Base-by-base conservation (phyloP, 2,329 filamentous ascomycete genomes). In the Aspergillus hortae region DNA sequence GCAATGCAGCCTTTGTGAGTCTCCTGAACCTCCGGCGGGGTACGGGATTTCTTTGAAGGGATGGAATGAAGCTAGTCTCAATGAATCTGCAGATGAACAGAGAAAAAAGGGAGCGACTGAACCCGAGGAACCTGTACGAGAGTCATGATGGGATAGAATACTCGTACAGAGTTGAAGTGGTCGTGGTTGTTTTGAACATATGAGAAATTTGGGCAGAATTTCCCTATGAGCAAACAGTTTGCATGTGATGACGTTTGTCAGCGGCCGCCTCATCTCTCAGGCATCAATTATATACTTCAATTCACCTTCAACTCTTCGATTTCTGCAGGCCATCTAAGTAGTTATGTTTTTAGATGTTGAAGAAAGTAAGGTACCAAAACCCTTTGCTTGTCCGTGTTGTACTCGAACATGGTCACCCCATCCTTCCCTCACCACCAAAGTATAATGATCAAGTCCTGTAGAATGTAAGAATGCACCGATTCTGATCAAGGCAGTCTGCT, bases 391-490 rank as follows among this genome's bases (percentile, higher is more conserved):
- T 30, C 7, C 7, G 7, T 7, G 6, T 11, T 10, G 3, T 7
- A 10, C 27, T 10, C 27, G 7, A 30, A 30, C 27, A 10, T 30
- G 7, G 27, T 30, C 9, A 30, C 27, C 10, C 25, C 7, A 30
- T 30, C 27, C 23, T 6, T 30, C 27, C 25, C 7, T 30, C 27
- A 30, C 27, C 27, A 30, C 27, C 27, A 30, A 9, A 30, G 27
- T 30, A 30, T 11, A 30, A 9, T 11, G 27, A 30, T 30, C 27
- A 30, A 19, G 19, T 19, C 19, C 19, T 19, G 19, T 19, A 19
- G 65, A 10, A 69, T 69, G 67, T 63, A 51, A 49, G 57, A 60
- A 27, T 1, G 32, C 6, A 4, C n/a, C 40, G 27, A 30, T 3
- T 33, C 4, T 17, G n/a, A 14, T 19, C 19, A 19, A 3, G 19